Evolutionary conservation across 768 basidiomycete genomes (phyloP).

Genomic region (Termitomyces heimii): DNA sequence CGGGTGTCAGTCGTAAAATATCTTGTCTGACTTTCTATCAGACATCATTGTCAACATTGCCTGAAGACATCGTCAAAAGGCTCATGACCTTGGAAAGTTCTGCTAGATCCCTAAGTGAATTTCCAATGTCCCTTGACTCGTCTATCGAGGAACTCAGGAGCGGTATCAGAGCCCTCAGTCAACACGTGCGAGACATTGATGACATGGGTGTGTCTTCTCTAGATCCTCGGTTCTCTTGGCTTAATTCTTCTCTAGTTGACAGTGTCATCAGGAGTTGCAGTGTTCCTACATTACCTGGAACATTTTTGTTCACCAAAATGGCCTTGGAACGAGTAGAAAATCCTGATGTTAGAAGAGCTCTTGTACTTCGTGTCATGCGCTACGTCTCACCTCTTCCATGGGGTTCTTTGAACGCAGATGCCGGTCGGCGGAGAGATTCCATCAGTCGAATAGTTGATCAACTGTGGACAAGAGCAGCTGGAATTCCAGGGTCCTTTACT

Average conservation of each 20-base stretch:
- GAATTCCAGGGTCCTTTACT: constrained; percentile 29
- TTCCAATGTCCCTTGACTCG: constrained; percentile 25
- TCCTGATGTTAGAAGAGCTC: constrained; percentile 28
- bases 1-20: not conserved
- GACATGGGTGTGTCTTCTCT: constrained; percentile 30
- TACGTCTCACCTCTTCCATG: constrained; percentile 71
- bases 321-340: constrained; percentile 28
- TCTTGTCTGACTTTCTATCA: not conserved
- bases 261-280: constrained; percentile 27
- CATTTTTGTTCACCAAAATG: constrained; percentile 38
- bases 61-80: constrained; percentile 24
- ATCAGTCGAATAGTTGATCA: constrained; percentile 40
- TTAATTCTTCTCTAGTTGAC: constrained; percentile 30
- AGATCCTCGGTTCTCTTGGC: not conserved
- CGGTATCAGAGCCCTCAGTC: constrained; percentile 29
- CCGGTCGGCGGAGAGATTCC: constrained; percentile 40
- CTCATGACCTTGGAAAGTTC: constrained; percentile 27
- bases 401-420: constrained; percentile 65
- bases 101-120: constrained; percentile 20
- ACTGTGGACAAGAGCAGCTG: constrained; percentile 38
- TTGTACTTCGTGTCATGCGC: constrained; percentile 55
- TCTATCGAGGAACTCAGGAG: constrained; percentile 30
- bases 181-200: constrained; percentile 34
- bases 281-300: constrained; percentile 42
- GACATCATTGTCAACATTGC: constrained; percentile 15